Evolutionary conservation across 192 early-diverging fungal species (phyloP).

Genomic region (Dispira simplex): DNA sequence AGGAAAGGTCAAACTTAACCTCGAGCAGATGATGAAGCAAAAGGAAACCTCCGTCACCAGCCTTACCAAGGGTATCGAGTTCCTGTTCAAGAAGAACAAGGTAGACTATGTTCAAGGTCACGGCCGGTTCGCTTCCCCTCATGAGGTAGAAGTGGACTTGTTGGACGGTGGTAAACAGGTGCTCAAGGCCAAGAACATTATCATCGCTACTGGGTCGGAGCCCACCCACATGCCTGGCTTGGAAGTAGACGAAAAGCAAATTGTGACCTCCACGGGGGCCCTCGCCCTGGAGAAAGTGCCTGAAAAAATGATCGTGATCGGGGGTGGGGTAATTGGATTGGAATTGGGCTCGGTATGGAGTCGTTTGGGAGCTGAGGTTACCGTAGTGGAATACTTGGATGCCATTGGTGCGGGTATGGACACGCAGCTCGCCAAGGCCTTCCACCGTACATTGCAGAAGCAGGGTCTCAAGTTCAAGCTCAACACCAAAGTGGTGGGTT

Average conservation of each 20-base stretch:
- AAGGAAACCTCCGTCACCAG: conserved; percentile 79
- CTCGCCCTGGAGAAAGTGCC: conserved; percentile 86
- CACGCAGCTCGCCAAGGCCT: conserved; percentile 77
- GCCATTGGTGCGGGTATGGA: conserved; percentile 97
- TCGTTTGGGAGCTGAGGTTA: conserved; percentile 86
- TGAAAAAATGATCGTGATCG: conserved; percentile 97
- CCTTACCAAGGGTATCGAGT: conserved; percentile 85
- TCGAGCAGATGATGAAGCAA: conserved; percentile 74
- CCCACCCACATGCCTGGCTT: conserved; percentile 85
- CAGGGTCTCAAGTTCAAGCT: conserved; percentile 98
- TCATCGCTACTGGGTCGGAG: conserved; percentile 97
- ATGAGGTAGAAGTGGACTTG: conserved; percentile 68
- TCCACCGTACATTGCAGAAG: conserved; percentile 84
- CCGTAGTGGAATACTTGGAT: conserved; percentile 87
- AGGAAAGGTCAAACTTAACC: conserved; percentile 66
- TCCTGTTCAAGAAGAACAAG: conserved; percentile 95
- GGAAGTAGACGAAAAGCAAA: conserved; percentile 88
- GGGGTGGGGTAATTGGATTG: conserved; percentile 97
- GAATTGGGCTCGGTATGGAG: conserved; percentile 98
- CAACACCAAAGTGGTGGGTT: conserved; percentile 86
- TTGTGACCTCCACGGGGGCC: conserved; percentile 96
- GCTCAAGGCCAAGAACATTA: conserved; percentile 86
- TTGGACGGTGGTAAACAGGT: conserved; percentile 55
- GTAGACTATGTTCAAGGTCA: conserved; percentile 92
- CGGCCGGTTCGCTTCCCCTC: conserved; percentile 62